Percentiles rank a stretch among this genome's conserved stretches.
phyloP scores from a whole-genome alignment of 805 yeast genomes.

The Yamadazyma tumulicola region DNA sequence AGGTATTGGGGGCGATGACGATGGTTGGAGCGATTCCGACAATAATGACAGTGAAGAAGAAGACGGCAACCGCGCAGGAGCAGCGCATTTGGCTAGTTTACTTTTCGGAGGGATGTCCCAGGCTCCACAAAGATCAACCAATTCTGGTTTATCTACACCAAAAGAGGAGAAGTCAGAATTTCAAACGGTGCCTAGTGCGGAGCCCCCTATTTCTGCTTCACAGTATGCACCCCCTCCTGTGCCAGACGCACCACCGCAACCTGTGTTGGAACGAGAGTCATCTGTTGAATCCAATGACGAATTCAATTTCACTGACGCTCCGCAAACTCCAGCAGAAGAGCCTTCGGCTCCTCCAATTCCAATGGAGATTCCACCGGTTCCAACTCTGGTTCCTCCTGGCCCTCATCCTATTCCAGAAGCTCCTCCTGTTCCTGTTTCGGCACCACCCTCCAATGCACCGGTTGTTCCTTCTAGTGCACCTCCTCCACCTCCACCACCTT shows the following conservation, averaged over 20 bases:
- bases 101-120: conserved; percentile 50
- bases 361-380: conserved; percentile 14
- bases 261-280: conserved; percentile 1
- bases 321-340: conserved; percentile 12
- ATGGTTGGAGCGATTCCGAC: conserved; percentile 46
- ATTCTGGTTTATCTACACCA: conserved; percentile 14
- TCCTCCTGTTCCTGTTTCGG: conserved; percentile 18
- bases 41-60: conserved; percentile 44
- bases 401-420: conserved; percentile 28
- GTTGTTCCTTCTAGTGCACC: conserved; percentile 17
- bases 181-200: conserved; percentile 1
- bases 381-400: conserved; percentile 20
- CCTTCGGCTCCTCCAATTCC: conserved; percentile 22
- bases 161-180: conserved; percentile 10
- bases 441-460: conserved; percentile 23
- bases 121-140: conserved; percentile 23
- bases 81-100: conserved; percentile 53
- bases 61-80: conserved; percentile 47
- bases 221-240: conserved; percentile 7
- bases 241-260: conserved; percentile 4
- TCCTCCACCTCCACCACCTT: conserved; percentile 21
- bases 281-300: neutral
- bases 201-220: conserved; percentile 8
- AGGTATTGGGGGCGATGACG: conserved; percentile 37
- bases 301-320: conserved; percentile 8